Conservation (phyloP, 2,329 filamentous ascomycete species). For the Ophiosphaerella narmari region DNA sequence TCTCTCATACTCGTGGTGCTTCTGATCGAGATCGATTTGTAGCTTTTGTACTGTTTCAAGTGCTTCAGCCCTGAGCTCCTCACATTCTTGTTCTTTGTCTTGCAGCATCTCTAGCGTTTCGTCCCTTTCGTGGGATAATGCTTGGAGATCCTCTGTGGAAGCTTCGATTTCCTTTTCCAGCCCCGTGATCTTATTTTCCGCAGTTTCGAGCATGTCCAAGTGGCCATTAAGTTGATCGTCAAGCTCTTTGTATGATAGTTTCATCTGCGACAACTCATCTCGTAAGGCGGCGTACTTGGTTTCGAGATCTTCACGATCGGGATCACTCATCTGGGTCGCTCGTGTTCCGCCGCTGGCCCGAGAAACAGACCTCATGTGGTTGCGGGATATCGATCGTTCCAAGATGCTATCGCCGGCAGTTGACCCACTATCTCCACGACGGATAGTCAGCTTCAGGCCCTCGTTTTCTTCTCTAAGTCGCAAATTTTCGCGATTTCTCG, state of each 20-base stretch:
- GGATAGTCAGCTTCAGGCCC: constrained; percentile 86
- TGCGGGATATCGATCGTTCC: constrained; percentile 89
- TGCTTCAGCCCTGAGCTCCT: constrained; percentile 61
- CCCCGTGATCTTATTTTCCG: constrained; percentile 62
- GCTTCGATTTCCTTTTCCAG: constrained; percentile 82
- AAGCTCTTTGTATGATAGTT: constrained; percentile 87
- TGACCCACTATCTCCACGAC: constrained; percentile 67
- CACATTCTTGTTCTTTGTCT: constrained; percentile 60
- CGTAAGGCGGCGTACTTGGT: constrained; percentile 80
- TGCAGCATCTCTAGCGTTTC: constrained; percentile 78
- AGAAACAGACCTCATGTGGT: constrained; percentile 75
- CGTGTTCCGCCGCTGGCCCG: constrained; percentile 64
- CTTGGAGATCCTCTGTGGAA: constrained; percentile 77
- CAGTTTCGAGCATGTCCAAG: constrained; percentile 75
- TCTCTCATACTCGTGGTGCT: constrained; percentile 70
- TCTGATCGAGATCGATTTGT: constrained; percentile 70
- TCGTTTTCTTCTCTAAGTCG: constrained; percentile 96
- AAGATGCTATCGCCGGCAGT: constrained; percentile 84
- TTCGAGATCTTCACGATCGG: constrained; percentile 77
- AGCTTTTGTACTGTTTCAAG: constrained; percentile 63
- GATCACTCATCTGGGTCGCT: constrained; percentile 69
- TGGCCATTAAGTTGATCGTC: constrained; percentile 80
- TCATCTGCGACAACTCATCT: constrained; percentile 83
- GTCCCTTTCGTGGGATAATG: constrained; percentile 81
- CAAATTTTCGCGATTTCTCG: constrained; percentile 92